Evolutionary conservation across 2,329 filamentous ascomycete species (phyloP).

Genomic region (Phoma herbarum): DNA sequence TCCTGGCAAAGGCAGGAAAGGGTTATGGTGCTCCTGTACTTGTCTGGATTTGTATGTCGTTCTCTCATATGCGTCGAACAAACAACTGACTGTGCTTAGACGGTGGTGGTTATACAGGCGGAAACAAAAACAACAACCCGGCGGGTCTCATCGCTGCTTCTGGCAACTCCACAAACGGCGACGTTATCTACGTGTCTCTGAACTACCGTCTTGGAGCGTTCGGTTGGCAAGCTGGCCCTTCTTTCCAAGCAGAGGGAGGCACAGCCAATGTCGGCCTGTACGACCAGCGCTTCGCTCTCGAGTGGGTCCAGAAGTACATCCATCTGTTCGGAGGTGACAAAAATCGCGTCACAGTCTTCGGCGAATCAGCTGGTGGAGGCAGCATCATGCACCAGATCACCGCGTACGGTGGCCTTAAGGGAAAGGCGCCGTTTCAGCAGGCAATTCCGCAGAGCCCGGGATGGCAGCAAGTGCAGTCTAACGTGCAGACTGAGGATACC

Average conservation of each 20-base stretch:
- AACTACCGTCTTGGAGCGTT: slow-evolving; percentile 58
- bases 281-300: slow-evolving; percentile 52
- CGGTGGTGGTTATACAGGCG: slow-evolving; percentile 48
- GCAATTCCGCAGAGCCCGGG: slow-evolving; percentile 53
- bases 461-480: slow-evolving; percentile 45
- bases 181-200: slow-evolving; percentile 56
- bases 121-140: slow-evolving; percentile 54
- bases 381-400: slow-evolving; percentile 54
- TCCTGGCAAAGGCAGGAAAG: slow-evolving; percentile 48
- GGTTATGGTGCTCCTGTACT: slow-evolving; percentile 54
- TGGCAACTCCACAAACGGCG: slow-evolving; percentile 50
- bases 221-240: slow-evolving; percentile 48
- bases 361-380: slow-evolving; percentile 51
- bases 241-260: slow-evolving; percentile 47
- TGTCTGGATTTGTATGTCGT: slow-evolving; percentile 56
- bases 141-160: slow-evolving; percentile 56
- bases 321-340: slow-evolving; percentile 52
- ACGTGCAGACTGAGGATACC: slow-evolving; percentile 39
- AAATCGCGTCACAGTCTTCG: slow-evolving; percentile 50
- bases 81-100: slow-evolving; percentile 25
- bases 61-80: not conserved
- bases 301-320: slow-evolving; percentile 54
- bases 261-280: slow-evolving; percentile 47
- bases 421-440: slow-evolving; percentile 50
- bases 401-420: slow-evolving; percentile 51